These are phyloP conservation scores for Cutaneotrichosporon sp. DNA, from an alignment of 1,284 basidiomycete genomes.

Conservation along the genomic window DNA sequence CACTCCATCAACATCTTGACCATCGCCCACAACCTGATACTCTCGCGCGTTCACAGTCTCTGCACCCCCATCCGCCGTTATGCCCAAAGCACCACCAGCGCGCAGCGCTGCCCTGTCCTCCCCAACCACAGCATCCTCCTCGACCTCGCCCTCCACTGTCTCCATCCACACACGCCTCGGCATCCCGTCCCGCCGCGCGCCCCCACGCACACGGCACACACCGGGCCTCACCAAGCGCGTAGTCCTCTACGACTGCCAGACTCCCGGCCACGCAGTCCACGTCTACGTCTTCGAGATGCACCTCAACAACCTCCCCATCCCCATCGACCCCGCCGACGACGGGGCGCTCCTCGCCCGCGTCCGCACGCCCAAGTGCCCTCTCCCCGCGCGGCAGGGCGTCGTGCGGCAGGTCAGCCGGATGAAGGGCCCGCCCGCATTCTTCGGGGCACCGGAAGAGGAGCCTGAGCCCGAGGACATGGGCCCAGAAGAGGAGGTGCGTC, in stretches of 20 bases:
- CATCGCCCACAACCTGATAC: neutral
- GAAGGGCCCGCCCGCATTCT: neutral
- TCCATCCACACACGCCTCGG: constrained; percentile 2
- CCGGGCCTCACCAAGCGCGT: neutral
- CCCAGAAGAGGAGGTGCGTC: neutral
- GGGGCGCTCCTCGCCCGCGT: neutral
- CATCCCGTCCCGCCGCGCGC: neutral
- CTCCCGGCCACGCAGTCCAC: neutral
- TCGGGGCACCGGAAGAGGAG: neutral
- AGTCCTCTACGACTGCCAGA: constrained; percentile 5
- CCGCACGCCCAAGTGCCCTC: neutral
- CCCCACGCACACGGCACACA: neutral
- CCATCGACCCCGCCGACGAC: neutral
- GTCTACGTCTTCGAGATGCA: constrained; percentile 2
- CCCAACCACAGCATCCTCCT: too few relatives aligned
- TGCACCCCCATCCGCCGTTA: neutral
- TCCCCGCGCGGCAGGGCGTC: neutral
- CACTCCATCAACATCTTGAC: neutral
- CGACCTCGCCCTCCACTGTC: too few relatives aligned
- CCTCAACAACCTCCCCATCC: neutral
- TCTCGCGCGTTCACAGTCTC: neutral
- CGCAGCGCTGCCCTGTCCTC: too few relatives aligned
- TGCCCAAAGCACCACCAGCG: neutral
- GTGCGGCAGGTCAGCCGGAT: neutral
- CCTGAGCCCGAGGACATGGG: neutral